Base-by-base conservation (phyloP, 1,284 basidiomycete species). In the Rhodotorula sp. region DNA sequence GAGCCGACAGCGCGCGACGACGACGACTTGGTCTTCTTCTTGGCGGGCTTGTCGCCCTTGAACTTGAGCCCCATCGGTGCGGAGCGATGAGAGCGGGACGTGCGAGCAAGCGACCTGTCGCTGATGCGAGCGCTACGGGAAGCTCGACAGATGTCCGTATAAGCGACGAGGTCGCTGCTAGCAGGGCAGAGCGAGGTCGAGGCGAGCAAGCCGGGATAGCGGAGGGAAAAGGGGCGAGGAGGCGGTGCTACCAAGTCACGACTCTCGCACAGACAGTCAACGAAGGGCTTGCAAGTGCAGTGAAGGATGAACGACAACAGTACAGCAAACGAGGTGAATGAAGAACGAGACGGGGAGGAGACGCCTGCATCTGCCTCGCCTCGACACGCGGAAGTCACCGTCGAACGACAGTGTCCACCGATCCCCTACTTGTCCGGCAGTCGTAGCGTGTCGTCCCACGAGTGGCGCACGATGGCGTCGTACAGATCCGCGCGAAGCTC, bases 401-500 rank as follows among this genome's bases (percentile, higher is more conserved):
- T 21, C 41, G 0, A 3, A 17, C 16, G 12, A 5, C 45, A 25
- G 34, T 5, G 34, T 34, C 34, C 34, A 34, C 34, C 34, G 34
- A 34, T 19, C 34, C 4, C 54, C 45, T 34, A 49, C 23, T n/a
- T 4, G 7, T 19, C 54, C 3, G 57, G 65, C 19, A 64, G 23
- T 50, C 41, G 59, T 21, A 65, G 59, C 10, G 44, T 41, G 8
- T 70, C 65, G 60, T 77, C 76, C 73, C 74, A 78, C 41, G 93
- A 92, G 82, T 97, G 94, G 68, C 87, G 87, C 52, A 93, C 92
- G 25, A 97, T 87, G 80, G 94, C 92, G 62, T 91, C 89, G 79
- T 96, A 97, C 25, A 97, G 84, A n/a, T 92, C 91, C 44, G 89
- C 80, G 1, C 93, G 92, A 16, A 98, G 85, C 78, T 97, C 93